phyloP scores from a whole-genome alignment of 2,329 filamentous ascomycete species.

The Cladosporium sphaerospermum region DNA sequence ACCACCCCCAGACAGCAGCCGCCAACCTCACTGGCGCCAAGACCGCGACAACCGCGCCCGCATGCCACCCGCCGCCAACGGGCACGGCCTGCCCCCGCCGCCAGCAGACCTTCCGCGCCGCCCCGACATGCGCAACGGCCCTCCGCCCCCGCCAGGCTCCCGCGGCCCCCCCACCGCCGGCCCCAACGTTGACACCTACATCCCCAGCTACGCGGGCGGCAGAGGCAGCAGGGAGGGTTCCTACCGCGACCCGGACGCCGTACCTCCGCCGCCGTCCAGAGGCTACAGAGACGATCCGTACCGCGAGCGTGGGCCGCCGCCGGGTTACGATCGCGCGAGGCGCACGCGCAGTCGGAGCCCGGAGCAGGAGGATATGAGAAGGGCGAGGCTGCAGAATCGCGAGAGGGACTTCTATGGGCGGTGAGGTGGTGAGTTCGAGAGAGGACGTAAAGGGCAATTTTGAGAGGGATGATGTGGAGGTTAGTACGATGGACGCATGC shows the following conservation, averaged over 20 bases:
- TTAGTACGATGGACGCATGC: too few relatives aligned
- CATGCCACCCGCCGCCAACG: slow-evolving; percentile 1
- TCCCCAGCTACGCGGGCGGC: slow-evolving; percentile 35
- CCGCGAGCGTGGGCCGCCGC: neutral
- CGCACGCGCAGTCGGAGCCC: slow-evolving; percentile 27
- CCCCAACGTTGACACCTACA: slow-evolving; percentile 37
- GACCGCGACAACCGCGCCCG: slow-evolving; percentile 1
- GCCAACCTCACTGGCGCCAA: slow-evolving; percentile 3
- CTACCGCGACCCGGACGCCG: slow-evolving; percentile 16
- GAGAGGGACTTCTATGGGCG: slow-evolving; percentile 32
- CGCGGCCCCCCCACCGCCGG: slow-evolving; percentile 5
- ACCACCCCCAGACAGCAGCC: slow-evolving; percentile 8
- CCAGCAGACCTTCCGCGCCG: slow-evolving; percentile 20
- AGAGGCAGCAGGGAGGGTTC: slow-evolving; percentile 21
- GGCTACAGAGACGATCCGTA: slow-evolving; percentile 12
- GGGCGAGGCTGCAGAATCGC: slow-evolving; percentile 31
- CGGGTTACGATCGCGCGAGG: slow-evolving; percentile 5
- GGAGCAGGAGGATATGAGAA: slow-evolving; percentile 14
- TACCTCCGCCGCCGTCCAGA: neutral
- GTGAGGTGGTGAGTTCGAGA: slow-evolving; percentile 9
- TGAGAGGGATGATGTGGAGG: too few relatives aligned
- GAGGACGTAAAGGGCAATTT: too few relatives aligned
- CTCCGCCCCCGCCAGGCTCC: slow-evolving; percentile 25
- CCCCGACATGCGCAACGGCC: slow-evolving; percentile 15
- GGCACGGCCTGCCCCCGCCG: slow-evolving; percentile 18